phyloP scores from a whole-genome alignment of 352 stramenopile species.

The Phytopythium boreale region DNA sequence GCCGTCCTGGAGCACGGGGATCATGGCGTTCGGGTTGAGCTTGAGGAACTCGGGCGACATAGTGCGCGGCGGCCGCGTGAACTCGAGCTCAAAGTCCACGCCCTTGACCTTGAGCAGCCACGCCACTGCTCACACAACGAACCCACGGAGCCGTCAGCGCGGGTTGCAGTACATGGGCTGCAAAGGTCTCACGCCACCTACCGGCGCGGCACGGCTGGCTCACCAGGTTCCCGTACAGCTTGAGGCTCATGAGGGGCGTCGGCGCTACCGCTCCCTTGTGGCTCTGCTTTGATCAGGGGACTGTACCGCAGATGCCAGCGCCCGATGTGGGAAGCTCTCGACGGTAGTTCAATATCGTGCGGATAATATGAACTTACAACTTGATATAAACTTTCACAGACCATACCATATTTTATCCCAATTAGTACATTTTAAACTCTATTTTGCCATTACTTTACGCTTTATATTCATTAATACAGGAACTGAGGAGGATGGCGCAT shows the following conservation, averaged over 20 bases:
- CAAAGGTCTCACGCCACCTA: not conserved
- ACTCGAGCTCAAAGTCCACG: slow-evolving; percentile 13
- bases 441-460: too few species aligned
- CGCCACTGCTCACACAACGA: slow-evolving; percentile 7
- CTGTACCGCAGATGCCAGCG: not conserved
- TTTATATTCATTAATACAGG: too few species aligned
- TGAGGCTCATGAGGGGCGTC: slow-evolving; percentile 8
- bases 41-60: slow-evolving; percentile 18
- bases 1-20: slow-evolving; percentile 31
- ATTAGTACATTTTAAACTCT: too few species aligned
- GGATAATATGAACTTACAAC: too few species aligned
- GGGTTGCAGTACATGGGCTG: not conserved
- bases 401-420: too few species aligned
- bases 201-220: slow-evolving; percentile 15
- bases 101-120: slow-evolving; percentile 16
- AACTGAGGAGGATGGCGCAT: too few species aligned
- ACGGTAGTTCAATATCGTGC: too few species aligned
- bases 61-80: slow-evolving; percentile 9
- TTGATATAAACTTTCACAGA: too few species aligned
- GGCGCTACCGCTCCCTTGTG: too few species aligned
- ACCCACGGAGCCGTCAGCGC: not conserved
- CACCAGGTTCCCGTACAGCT: slow-evolving; percentile 18
- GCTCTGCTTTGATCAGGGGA: not conserved
- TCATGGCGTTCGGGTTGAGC: slow-evolving; percentile 21
- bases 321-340: not conserved